Evolutionary conservation across 169 alveolate species (phyloP).

Genomic region (Plasmodium relictum): DNA sequence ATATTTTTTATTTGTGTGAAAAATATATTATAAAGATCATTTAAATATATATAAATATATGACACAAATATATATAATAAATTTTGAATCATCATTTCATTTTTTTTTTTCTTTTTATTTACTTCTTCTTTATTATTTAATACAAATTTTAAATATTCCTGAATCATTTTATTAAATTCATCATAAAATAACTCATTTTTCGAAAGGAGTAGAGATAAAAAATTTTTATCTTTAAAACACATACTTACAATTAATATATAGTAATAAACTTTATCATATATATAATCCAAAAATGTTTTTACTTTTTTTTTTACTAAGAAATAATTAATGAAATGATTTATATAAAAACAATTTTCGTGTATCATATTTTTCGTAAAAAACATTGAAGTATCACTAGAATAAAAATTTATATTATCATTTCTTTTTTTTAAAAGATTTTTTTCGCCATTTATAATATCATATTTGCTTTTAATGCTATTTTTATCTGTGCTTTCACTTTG

Average conservation of each 20-base stretch:
- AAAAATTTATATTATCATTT: too few relatives aligned
- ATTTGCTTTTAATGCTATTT: too few relatives aligned
- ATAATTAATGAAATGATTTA: conserved; percentile 47
- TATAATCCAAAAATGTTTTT: conserved; percentile 25
- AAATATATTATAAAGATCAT: conserved; percentile 55
- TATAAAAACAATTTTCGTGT: conserved; percentile 39
- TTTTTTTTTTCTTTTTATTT: conserved; percentile 56
- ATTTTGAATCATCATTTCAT: conserved; percentile 59
- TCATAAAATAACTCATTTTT: conserved; percentile 47
- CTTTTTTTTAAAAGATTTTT: too few relatives aligned
- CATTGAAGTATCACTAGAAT: too few relatives aligned
- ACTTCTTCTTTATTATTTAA: conserved; percentile 38
- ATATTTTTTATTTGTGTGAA: conserved; percentile 56
- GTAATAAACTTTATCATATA: conserved; percentile 54
- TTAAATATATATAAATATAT: conserved; percentile 55
- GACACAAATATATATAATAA: conserved; percentile 57
- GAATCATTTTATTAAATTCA: conserved; percentile 46
- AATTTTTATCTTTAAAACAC: conserved; percentile 63
- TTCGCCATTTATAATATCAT: too few relatives aligned
- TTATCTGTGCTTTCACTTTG: too few relatives aligned
- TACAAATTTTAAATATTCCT: conserved; percentile 53
- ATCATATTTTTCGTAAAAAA: conserved; percentile 34
- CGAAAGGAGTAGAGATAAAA: conserved; percentile 42
- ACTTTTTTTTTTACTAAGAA: conserved; percentile 12
- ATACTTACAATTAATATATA: conserved; percentile 58